Evolutionary conservation across 2,329 filamentous ascomycete species (phyloP).

Genomic region (Zymoseptoria brevis): DNA sequence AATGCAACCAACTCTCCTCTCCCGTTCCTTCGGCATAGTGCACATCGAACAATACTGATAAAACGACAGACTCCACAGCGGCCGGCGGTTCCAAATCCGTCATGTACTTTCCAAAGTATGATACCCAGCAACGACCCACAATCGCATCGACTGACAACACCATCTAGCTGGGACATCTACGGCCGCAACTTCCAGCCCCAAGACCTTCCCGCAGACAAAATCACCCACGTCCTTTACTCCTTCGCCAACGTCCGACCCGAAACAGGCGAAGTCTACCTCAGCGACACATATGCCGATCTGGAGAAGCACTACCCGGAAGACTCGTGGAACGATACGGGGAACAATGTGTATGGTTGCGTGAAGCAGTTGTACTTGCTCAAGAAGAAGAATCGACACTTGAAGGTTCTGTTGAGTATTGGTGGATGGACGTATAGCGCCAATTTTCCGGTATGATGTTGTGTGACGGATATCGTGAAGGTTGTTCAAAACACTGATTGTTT

Average conservation of each 20-base stretch:
- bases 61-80: background rate
- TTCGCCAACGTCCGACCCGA: conserved; percentile 81
- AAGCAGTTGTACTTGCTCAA: conserved; percentile 73
- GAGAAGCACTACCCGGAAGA: conserved; percentile 63
- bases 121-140: background rate
- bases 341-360: conserved; percentile 66
- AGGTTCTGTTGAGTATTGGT: conserved; percentile 73
- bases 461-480: background rate
- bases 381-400: conserved; percentile 66
- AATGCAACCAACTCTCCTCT: background rate
- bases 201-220: conserved; percentile 67
- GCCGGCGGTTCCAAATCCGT: conserved; percentile 10
- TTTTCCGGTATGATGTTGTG: conserved; percentile 46
- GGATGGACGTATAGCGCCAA: conserved; percentile 75
- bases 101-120: conserved; percentile 15
- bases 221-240: conserved; percentile 87
- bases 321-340: conserved; percentile 56
- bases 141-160: conserved; percentile 6
- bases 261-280: conserved; percentile 68
- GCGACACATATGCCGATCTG: conserved; percentile 60
- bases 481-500: background rate
- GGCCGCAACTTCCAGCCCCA: conserved; percentile 67
- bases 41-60: background rate
- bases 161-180: conserved; percentile 28
- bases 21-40: background rate